phyloP scores from a whole-genome alignment of 305 asterid genomes.

The Fraxinus floribunda region DNA sequence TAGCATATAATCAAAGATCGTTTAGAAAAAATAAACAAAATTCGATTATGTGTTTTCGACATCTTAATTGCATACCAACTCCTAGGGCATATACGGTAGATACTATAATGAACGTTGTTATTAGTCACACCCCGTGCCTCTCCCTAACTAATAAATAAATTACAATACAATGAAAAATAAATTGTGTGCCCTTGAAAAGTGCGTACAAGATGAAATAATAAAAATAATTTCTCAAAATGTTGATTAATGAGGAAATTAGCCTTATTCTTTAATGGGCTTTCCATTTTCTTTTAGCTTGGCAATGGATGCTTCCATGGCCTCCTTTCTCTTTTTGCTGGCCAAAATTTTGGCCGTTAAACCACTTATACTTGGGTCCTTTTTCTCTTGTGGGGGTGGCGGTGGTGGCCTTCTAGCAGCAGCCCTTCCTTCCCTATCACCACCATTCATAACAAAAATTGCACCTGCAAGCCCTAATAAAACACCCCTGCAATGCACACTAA shows the following conservation, averaged over 20 bases:
- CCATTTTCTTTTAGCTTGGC: slow-evolving; percentile 64
- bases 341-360: slow-evolving; percentile 66
- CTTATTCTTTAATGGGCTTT: slow-evolving; percentile 33
- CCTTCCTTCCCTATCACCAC: slow-evolving; percentile 36
- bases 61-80: not conserved
- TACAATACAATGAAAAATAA: not conserved
- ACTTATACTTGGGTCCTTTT: slow-evolving; percentile 67
- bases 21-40: not conserved
- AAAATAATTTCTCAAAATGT: not conserved
- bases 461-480: slow-evolving; percentile 54
- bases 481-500: slow-evolving; percentile 41
- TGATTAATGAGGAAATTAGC: not conserved
- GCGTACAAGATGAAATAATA: not conserved
- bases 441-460: slow-evolving; percentile 34
- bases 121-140: not conserved
- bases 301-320: slow-evolving; percentile 69
- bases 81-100: not conserved
- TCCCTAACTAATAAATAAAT: not conserved
- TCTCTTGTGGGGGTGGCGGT: slow-evolving; percentile 73
- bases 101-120: not conserved
- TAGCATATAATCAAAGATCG: not conserved
- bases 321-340: slow-evolving; percentile 88
- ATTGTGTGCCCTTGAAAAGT: not conserved
- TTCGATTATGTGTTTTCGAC: not conserved
- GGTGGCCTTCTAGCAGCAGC: slow-evolving; percentile 78